Percentiles rank a stretch among this genome's conserved stretches.
Evolutionary conservation across 768 basidiomycete species (phyloP).

Genomic region (Punctularia strigosozonata): DNA sequence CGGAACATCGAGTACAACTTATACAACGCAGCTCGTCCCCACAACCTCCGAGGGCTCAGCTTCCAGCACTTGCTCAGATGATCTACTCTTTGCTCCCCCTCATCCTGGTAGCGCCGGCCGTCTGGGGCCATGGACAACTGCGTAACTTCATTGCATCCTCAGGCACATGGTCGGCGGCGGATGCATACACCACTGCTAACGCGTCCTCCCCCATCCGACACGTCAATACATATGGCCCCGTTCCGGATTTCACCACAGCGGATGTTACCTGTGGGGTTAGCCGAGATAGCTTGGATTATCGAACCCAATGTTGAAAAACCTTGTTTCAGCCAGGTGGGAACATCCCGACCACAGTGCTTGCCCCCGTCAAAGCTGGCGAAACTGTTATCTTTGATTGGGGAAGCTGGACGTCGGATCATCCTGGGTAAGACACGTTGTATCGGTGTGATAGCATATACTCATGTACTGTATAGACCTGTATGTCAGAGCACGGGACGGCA

Average conservation of each 20-base stretch:
- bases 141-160: constrained; percentile 6
- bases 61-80: too few species aligned
- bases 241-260: constrained; percentile 9
- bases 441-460: background rate
- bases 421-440: constrained; percentile 3
- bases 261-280: constrained; percentile 10
- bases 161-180: constrained; percentile 7
- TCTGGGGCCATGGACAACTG: constrained; percentile 8
- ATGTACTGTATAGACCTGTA: constrained; percentile 3
- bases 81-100: constrained; percentile 5
- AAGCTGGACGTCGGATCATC: constrained; percentile 9
- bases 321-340: constrained; percentile 7
- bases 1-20: too few species aligned
- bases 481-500: background rate
- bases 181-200: constrained; percentile 8
- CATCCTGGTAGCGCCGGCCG: constrained; percentile 2
- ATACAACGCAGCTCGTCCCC: too few species aligned
- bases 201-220: constrained; percentile 9
- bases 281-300: background rate
- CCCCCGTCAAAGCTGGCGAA: constrained; percentile 6
- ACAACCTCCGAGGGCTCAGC: too few species aligned
- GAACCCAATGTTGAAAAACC: background rate
- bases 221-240: constrained; percentile 10
- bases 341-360: constrained; percentile 5
- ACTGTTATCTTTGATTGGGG: constrained; percentile 9